Base-by-base conservation (phyloP, 805 yeast species). In the Saccharomycopsis guyanensis region DNA sequence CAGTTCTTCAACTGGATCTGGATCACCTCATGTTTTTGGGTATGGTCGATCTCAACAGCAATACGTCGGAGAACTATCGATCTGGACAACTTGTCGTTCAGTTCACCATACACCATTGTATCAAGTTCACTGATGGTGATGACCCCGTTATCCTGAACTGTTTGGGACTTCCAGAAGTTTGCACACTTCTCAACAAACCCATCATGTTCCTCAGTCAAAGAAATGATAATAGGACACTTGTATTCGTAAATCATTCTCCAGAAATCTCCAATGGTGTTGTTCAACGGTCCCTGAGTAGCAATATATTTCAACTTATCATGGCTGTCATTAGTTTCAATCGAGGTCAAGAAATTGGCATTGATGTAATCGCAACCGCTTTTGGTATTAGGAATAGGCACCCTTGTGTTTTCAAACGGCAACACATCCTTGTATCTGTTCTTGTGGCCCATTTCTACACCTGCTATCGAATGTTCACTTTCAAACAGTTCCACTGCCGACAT, bases 351-450 rank as follows among this genome's bases (percentile, higher is more conserved):
- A 20, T 89, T 86, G 0, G 97, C 98, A 64, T 89, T 89, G 56
- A 89, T 86, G 61, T 89, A 89, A 59, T 81, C 86, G 45, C 66
- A 61, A 38, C 55, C 53, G 13, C 54, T 52, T 25, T 59, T 61
- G 15, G 45, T 40, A 48, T 59, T 54, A 45, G 63, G 61, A 40
- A 86, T 65, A 49, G 75, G 75, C 10, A 91, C 96, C 48, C 96
- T 69, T 3, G 94, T 75, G 57, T 85, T 91, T 58, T 86, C 94
- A 62, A 76, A 89, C 3, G 95, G 88, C 57, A 84, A 82, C 37
- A 89, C 85, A 60, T 89, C 95, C 56, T 85, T 83, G 67, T 89
- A 89, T 50, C 97, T 66, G 62, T 89, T 87, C 58, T 88, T 88
- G 44, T 72, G 62, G 22, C 94, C 91, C 37, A 79, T 70, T 61